A percentile compares a stretch with the other conserved stretches of the same genome.
These are phyloP conservation scores for Eimeria maxima DNA, from an alignment of 169 alveolate genomes.

Conservation along the genomic window DNA sequence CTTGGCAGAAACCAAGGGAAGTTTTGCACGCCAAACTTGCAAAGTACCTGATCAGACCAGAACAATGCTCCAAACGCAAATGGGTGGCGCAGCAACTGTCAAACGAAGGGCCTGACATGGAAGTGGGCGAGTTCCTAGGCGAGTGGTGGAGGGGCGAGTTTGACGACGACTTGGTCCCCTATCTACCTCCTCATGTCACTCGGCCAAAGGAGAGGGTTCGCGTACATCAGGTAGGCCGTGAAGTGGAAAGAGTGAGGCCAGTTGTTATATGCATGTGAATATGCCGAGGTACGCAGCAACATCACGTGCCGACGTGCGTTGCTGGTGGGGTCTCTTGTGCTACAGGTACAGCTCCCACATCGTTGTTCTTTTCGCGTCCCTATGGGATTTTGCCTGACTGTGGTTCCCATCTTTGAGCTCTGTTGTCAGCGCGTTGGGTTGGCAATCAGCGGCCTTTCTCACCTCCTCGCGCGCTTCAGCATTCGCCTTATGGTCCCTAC, in stretches of 20 bases:
- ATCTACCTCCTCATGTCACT: constrained; percentile 88
- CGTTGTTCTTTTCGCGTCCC: constrained; percentile 85
- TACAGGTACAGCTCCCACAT: constrained; percentile 85
- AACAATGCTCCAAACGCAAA: constrained; percentile 15
- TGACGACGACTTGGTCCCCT: constrained; percentile 86
- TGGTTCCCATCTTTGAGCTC: constrained; percentile 87
- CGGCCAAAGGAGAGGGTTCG: constrained; percentile 87
- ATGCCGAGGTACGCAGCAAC: not conserved
- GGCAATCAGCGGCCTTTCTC: constrained; percentile 87
- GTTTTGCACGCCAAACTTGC: constrained; percentile 84
- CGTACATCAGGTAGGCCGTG: constrained; percentile 85
- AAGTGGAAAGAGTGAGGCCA: not conserved
- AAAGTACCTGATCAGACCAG: constrained; percentile 50
- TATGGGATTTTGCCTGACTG: constrained; percentile 83
- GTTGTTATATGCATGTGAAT: not conserved
- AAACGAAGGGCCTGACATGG: constrained; percentile 44
- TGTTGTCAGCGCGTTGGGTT: constrained; percentile 83
- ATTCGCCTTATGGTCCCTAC: constrained; percentile 85
- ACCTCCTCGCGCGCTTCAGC: constrained; percentile 86
- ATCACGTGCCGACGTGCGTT: not conserved
- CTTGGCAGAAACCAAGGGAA: constrained; percentile 88
- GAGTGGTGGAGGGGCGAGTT: constrained; percentile 88
- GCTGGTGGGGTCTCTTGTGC: not conserved
- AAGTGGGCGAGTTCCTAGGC: constrained; percentile 88
- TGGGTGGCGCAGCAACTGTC: constrained; percentile 80